Base-by-base conservation (phyloP, 176 grass and related monocot species). In the Bonia amplexicaulis region DNA sequence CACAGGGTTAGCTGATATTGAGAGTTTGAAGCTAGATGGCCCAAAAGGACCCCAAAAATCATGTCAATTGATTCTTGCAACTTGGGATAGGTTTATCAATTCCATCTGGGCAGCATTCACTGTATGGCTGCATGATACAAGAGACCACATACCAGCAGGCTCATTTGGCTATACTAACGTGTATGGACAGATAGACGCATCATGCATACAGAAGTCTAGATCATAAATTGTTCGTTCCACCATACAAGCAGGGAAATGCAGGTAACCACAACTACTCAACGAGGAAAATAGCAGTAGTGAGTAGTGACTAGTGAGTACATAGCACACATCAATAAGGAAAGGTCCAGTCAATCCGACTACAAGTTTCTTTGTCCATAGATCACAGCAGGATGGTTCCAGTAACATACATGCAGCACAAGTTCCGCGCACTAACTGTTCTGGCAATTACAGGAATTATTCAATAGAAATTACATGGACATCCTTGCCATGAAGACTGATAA, bases 361-460 rank as follows among this genome's bases (percentile, higher is more conserved):
- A 78, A 55, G 55, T 78, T 55, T 66, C 12, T 23, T 48, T 26
- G 14, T 81, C 29, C 79, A 74, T 68, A 68, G 5, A 74, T 68
- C 79, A 83, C 47, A 79, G 74, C 31, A 90, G 27, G 79, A 73
- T 78, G 39, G 22, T 67, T 65, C 55, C 49, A 2, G 67, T 52
- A 83, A 62, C 80, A 61, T 33, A 90, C 57, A 69, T 22, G 51
- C 0, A 87, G 85, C 68, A 82, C 16, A 74, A 23, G 74, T 79
- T 58, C 60, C 31, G n/a, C 7, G 5, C 52, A 48, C 42, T 14
- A 54, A 60, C 29, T 42, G 53, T 82, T 73, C 29, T 33, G 58
- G 60, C 52, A 66, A 66, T 79, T 73, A 87, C 83, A 83, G 6
- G 78, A 20, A 73, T 89, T 88, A 87, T 93, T 90, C n/a, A 3